Percentiles rank a stretch among this genome's conserved stretches.
These are phyloP conservation scores for Physaria fendleri DNA, from an alignment of 345 rosid species.

Conservation along the genomic window DNA sequence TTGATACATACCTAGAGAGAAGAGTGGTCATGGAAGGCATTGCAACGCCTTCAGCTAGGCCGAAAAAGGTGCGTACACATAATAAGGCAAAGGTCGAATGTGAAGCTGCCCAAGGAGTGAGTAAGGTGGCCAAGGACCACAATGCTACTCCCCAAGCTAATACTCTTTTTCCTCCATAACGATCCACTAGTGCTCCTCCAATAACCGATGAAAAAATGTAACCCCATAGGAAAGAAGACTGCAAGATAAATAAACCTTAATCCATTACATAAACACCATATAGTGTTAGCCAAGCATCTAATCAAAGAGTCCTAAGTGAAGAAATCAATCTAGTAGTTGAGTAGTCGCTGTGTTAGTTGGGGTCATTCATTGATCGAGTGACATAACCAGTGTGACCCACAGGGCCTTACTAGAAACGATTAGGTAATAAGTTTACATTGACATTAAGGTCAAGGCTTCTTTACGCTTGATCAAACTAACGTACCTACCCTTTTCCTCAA, in stretches of 20 bases:
- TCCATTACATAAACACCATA: not conserved
- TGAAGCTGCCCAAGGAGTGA: conserved; percentile 88
- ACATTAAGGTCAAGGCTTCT: not conserved
- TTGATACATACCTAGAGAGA: conserved; percentile 77
- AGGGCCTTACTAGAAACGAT: not conserved
- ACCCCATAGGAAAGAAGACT: conserved; percentile 98
- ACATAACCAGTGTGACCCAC: not conserved
- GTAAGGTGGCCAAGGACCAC: conserved; percentile 87
- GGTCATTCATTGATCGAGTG: not conserved
- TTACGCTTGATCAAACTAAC: conserved; percentile 10
- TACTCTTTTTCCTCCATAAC: conserved; percentile 80
- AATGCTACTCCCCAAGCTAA: conserved; percentile 81
- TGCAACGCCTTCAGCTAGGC: conserved; percentile 93
- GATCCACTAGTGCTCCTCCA: conserved; percentile 86
- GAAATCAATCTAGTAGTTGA: not conserved
- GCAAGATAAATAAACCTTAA: conserved; percentile 2
- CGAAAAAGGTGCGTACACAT: conserved; percentile 75
- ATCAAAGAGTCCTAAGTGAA: too few species aligned
- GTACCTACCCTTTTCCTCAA: conserved; percentile 13
- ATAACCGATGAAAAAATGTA: conserved; percentile 82
- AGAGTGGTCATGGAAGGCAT: conserved; percentile 83
- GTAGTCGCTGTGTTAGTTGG: not conserved
- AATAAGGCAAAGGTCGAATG: conserved; percentile 69
- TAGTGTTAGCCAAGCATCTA: not conserved
- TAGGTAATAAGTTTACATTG: conserved; percentile 5